Evolutionary conservation across 495 filamentous ascomycete species (phyloP).

Genomic region (Trichoderma erinaceum): DNA sequence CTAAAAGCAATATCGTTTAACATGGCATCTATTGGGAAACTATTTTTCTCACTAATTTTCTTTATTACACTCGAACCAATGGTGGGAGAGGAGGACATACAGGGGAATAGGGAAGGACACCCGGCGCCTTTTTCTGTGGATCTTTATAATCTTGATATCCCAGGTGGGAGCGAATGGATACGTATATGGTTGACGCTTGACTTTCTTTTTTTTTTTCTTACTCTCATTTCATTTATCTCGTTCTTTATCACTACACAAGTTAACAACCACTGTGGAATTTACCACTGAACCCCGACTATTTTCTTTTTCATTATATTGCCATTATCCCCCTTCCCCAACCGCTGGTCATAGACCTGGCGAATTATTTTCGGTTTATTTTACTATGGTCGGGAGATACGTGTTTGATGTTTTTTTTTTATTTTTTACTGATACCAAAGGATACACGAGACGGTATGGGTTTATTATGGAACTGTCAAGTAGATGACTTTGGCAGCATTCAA

Average conservation of each 20-base stretch:
- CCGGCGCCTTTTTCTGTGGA: slow-evolving; percentile 9
- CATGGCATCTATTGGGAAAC: neutral
- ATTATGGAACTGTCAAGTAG: neutral
- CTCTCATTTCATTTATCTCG: neutral
- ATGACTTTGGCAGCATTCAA: neutral
- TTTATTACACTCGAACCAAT: neutral
- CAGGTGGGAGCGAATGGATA: slow-evolving; percentile 10
- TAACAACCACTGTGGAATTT: neutral
- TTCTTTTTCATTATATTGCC: neutral
- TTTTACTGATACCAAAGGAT: slow-evolving; percentile 8
- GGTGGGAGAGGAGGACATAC: slow-evolving; percentile 9
- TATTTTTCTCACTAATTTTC: neutral
- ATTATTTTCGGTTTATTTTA: neutral
- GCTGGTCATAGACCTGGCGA: neutral
- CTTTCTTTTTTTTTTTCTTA: neutral
- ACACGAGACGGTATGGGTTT: slow-evolving; percentile 6
- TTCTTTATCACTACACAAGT: neutral
- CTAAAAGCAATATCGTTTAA: neutral
- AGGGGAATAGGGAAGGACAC: neutral
- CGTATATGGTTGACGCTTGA: slow-evolving; percentile 4
- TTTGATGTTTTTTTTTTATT: neutral
- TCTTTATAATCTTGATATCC: slow-evolving; percentile 13
- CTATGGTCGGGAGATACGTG: neutral
- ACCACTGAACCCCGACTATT: slow-evolving; percentile 5
- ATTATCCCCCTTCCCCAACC: neutral